These are phyloP conservation scores for Coelastrella sp. DNA, from an alignment of 139 green algal species.

Conservation along the genomic window DNA sequence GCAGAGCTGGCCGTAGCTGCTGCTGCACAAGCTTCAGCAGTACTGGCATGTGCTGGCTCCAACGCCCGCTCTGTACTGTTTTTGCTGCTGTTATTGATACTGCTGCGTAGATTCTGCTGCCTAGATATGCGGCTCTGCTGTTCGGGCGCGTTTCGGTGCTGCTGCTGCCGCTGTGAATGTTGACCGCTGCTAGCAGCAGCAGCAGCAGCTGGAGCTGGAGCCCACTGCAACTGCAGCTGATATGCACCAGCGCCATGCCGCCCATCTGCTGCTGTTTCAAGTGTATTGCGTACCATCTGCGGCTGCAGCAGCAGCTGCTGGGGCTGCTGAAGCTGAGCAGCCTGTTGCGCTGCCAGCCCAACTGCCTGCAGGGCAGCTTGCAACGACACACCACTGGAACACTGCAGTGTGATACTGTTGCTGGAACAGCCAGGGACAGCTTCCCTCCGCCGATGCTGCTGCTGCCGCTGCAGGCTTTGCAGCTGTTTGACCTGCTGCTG, in stretches of 20 bases:
- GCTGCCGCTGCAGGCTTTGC: not conserved
- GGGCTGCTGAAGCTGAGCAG: not conserved
- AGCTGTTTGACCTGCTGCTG: constrained; percentile 24
- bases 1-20: not conserved
- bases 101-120: not conserved
- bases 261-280: constrained; percentile 5
- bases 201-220: constrained; percentile 1
- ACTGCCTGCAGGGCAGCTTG: not conserved
- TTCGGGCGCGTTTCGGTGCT: not conserved
- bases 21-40: not conserved
- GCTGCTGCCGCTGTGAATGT: not conserved
- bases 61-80: not conserved
- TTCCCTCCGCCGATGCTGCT: not conserved
- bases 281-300: constrained; percentile 16
- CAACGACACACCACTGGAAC: not conserved
- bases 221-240: constrained; percentile 31
- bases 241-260: not conserved
- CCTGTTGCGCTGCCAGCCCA: not conserved
- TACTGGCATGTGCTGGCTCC: no score
- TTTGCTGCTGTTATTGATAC: not conserved
- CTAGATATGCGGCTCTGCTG: not conserved
- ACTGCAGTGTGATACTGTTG: not conserved
- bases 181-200: not conserved
- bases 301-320: constrained; percentile 44
- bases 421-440: not conserved